Conservation (phyloP, 768 basidiomycete species). For the Russula virescens region DNA sequence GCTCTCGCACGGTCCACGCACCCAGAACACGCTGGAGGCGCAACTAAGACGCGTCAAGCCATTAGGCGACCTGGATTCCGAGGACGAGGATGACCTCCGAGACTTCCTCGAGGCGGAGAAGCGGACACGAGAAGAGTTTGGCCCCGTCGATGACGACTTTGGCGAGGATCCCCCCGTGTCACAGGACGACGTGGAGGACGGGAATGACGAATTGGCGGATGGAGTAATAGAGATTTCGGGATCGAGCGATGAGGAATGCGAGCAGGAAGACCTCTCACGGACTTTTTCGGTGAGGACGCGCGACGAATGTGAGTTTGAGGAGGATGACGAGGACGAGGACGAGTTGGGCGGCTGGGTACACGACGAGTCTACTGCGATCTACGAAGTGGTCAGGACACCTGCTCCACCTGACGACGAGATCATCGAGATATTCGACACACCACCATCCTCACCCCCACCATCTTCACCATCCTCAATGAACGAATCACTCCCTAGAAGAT, state of each 20-base stretch:
- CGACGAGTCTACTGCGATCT: conserved; percentile 40
- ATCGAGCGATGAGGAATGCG: conserved; percentile 22
- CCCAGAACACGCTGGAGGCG: conserved; percentile 32
- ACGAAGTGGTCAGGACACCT: conserved; percentile 26
- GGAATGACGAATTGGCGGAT: conserved; percentile 22
- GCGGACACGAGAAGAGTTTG: conserved; percentile 43
- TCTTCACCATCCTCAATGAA: conserved; percentile 10
- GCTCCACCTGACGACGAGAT: conserved; percentile 20
- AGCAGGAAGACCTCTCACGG: neutral
- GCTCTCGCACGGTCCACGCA: conserved; percentile 34
- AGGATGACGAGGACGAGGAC: conserved; percentile 30
- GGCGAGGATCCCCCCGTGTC: conserved; percentile 25
- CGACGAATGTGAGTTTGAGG: conserved; percentile 29
- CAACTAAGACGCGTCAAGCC: conserved; percentile 34
- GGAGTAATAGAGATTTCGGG: conserved; percentile 19
- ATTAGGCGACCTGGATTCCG: conserved; percentile 40
- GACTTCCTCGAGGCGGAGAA: conserved; percentile 65
- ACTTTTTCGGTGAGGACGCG: conserved; percentile 1
- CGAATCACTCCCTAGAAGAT: neutral
- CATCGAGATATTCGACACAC: conserved; percentile 34
- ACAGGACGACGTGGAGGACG: conserved; percentile 28
- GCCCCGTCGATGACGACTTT: conserved; percentile 41
- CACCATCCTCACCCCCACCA: conserved; percentile 20
- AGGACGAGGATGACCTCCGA: conserved; percentile 55
- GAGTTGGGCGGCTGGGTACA: conserved; percentile 41